These are phyloP conservation scores for Lenzites betulinus DNA, from an alignment of 768 basidiomycete species.

Conservation along the genomic window DNA sequence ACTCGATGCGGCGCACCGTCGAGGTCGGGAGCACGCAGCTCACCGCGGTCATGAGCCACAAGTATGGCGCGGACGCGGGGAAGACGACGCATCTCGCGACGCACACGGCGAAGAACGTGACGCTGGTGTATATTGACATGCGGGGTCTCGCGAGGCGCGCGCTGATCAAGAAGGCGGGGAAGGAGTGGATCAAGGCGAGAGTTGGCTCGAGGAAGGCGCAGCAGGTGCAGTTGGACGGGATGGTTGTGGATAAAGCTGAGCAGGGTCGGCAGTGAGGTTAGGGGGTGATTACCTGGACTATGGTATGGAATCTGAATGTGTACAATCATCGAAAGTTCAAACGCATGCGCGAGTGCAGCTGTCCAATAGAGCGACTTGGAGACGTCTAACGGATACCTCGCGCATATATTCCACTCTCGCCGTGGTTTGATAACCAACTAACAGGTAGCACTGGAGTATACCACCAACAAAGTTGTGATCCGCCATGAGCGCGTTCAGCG, in stretches of 20 bases:
- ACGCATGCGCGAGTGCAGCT: too few relatives aligned
- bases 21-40: slow-evolving; percentile 51
- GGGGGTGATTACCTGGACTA: not conserved
- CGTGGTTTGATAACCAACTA: too few relatives aligned
- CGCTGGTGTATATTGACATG: slow-evolving; percentile 77
- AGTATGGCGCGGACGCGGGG: slow-evolving; percentile 66
- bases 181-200: slow-evolving; percentile 54
- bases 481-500: not conserved
- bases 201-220: slow-evolving; percentile 25
- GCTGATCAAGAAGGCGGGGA: slow-evolving; percentile 62
- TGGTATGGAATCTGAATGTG: too few relatives aligned
- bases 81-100: slow-evolving; percentile 59
- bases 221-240: slow-evolving; percentile 10
- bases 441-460: not conserved
- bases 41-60: slow-evolving; percentile 48
- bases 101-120: slow-evolving; percentile 69
- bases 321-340: too few relatives aligned
- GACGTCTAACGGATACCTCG: too few relatives aligned
- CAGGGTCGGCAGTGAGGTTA: not conserved
- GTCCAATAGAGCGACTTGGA: too few relatives aligned
- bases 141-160: slow-evolving; percentile 71
- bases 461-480: not conserved
- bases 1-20: slow-evolving; percentile 54
- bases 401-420: too few relatives aligned
- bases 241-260: slow-evolving; percentile 16